A percentile compares a stretch with the other conserved stretches of the same genome.
phyloP scores from a whole-genome alignment of 768 basidiomycete species.

The Wakefieldia striispora region DNA sequence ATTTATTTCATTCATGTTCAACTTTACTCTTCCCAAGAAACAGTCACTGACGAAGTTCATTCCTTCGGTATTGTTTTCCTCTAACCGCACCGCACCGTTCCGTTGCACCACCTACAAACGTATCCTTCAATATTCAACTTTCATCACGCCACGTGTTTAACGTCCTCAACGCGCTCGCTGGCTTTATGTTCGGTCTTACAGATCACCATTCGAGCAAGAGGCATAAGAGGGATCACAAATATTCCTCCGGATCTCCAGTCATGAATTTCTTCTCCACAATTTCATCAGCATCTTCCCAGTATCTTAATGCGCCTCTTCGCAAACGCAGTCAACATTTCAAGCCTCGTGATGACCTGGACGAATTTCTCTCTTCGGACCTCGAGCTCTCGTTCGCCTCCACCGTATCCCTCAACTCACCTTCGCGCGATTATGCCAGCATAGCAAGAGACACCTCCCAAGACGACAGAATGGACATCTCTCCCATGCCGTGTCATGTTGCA shows the following conservation, averaged over 20 bases:
- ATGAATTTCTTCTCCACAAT: slow-evolving; percentile 56
- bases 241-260: slow-evolving; percentile 32
- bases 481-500: slow-evolving; percentile 43
- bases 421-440: slow-evolving; percentile 45
- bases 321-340: slow-evolving; percentile 47
- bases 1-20: slow-evolving; percentile 28
- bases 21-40: slow-evolving; percentile 6
- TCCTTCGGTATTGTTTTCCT: no score
- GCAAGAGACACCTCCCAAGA: slow-evolving; percentile 48
- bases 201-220: slow-evolving; percentile 45
- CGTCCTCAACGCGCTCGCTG: slow-evolving; percentile 27
- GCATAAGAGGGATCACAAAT: slow-evolving; percentile 39
- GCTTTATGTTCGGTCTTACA: slow-evolving; percentile 40
- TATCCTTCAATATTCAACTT: slow-evolving; percentile 16
- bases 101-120: slow-evolving; percentile 16
- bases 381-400: slow-evolving; percentile 82
- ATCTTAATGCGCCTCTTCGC: slow-evolving; percentile 41
- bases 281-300: slow-evolving; percentile 41
- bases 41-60: slow-evolving; percentile 13
- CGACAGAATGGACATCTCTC: slow-evolving; percentile 83
- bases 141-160: slow-evolving; percentile 15
- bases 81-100: slow-evolving; percentile 7
- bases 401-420: slow-evolving; percentile 76
- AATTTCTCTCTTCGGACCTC: slow-evolving; percentile 71
- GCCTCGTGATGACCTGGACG: slow-evolving; percentile 55